Base-by-base conservation (phyloP, 2,329 filamentous ascomycete genomes). In the Sarocladiaceae sp. region DNA sequence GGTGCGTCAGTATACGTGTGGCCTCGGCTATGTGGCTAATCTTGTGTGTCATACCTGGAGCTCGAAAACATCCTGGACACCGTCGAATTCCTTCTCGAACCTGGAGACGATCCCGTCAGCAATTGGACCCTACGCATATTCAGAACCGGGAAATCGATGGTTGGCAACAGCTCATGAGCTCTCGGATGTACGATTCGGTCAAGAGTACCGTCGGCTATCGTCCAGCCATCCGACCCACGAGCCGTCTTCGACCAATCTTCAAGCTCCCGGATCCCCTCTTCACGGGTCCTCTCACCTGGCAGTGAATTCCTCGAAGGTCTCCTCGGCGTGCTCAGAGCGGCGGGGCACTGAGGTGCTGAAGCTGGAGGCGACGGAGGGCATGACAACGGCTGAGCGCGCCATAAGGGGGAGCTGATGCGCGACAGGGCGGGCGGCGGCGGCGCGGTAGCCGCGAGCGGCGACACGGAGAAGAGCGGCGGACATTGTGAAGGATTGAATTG, bases 31-130 rank as follows among this genome's bases (percentile, higher is more conserved):
- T 43, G 40, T 51, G 45, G 45, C 47, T 50, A 49, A 52, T 60
- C 47, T 49, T n/a, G n/a, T n/a, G 46, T 35, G 48, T 65, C 78
- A 64, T 82, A 95, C 90, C 88, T 96, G 90, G 64, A 98, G 88
- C 83, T 98, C 93, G 70, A 98, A 98, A 64, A 97, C 91, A 74
- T 98, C 93, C 73, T 97, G 88, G 55, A 98, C 93, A 63, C 73
- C 72, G 52, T 98, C 91, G 65, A 98, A 98, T 74, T 98, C 93
- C 82, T 96, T 96, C 81, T 98, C 93, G 65, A 95, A 98, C 75
- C 93, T 98, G 66, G 62, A 44, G 29, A 41, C 45, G 44, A 43
- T 45, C 44, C 34, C 34, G 51, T 60, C 50, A 59, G 58, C 55
- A 51, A 60, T 60, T 59, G 58, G 49, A 32, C 23, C 12, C 12